Conservation (phyloP, 495 filamentous ascomycete genomes). For the Penicillium alfredii region DNA sequence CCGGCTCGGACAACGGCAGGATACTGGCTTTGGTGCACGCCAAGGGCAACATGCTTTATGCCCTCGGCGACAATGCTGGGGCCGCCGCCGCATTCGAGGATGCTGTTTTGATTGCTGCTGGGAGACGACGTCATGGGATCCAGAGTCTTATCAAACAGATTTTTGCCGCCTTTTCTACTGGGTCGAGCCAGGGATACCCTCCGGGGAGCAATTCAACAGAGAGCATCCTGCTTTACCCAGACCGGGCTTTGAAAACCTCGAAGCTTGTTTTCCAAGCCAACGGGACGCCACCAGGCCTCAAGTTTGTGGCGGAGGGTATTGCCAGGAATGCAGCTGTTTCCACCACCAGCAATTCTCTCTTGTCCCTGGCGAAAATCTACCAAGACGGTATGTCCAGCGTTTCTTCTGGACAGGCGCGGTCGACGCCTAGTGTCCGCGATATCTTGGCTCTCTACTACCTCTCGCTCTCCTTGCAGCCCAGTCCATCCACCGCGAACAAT, state of each 20-base stretch:
- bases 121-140: conserved; percentile 64
- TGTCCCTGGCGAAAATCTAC: conserved; percentile 96
- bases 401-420: conserved; percentile 50
- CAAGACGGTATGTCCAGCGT: conserved; percentile 94
- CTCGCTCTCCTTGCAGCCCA: conserved; percentile 89
- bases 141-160: conserved; percentile 76
- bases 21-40: conserved; percentile 90
- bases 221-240: conserved; percentile 75
- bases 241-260: conserved; percentile 76
- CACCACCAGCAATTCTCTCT: conserved; percentile 90
- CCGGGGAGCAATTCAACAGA: conserved; percentile 36
- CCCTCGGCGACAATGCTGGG: conserved; percentile 73
- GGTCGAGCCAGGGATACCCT: conserved; percentile 23
- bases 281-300: conserved; percentile 79
- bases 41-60: conserved; percentile 97
- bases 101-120: conserved; percentile 83
- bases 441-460: conserved; percentile 96
- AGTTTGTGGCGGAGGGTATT: conserved; percentile 64
- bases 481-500: conserved; percentile 97
- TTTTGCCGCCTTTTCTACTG: conserved; percentile 60
- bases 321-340: conserved; percentile 77
- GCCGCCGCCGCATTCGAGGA: conserved; percentile 93
- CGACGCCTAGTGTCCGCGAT: conserved; percentile 76
- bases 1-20: conserved; percentile 85
- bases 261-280: conserved; percentile 72